A percentile compares a stretch with the other conserved stretches of the same genome.
phyloP scores from a whole-genome alignment of 2,329 filamentous ascomycete species.

The Lojkania enalia region DNA sequence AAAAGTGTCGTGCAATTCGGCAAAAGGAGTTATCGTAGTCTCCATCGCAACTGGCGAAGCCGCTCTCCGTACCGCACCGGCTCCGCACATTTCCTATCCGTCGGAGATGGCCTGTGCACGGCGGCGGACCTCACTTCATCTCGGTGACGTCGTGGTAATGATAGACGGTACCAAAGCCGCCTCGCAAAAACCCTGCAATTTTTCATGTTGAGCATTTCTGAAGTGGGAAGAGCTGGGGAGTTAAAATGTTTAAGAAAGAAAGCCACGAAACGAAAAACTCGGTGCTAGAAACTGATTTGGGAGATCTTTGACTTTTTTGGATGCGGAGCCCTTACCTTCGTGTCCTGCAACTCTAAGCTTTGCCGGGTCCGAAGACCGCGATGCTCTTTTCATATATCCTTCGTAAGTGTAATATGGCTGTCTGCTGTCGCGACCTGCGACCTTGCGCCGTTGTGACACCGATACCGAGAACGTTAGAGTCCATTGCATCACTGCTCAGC shows the following conservation, averaged over 20 bases:
- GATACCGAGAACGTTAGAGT: background rate
- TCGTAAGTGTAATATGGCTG: background rate
- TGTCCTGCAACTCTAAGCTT: background rate
- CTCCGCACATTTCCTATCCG: constrained; percentile 23
- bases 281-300: too few species aligned
- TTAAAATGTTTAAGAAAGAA: too few species aligned
- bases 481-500: background rate
- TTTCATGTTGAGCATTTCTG: constrained; percentile 5
- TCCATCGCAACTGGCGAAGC: constrained; percentile 9
- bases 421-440: background rate
- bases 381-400: background rate
- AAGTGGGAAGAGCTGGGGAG: constrained; percentile 2
- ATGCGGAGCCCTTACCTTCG: constrained; percentile 5
- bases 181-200: constrained; percentile 4
- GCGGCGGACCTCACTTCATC: constrained; percentile 26
- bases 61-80: constrained; percentile 17
- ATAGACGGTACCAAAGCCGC: constrained; percentile 2
- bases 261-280: too few species aligned
- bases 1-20: constrained; percentile 23
- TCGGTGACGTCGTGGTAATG: constrained; percentile 10
- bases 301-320: constrained; percentile 6
- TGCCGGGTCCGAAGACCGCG: background rate
- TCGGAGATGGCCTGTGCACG: constrained; percentile 21
- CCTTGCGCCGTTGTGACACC: background rate
- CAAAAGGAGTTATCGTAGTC: constrained; percentile 17